Conservation (phyloP, 2,329 filamentous ascomycete species). For the Akanthomyces muscarius region DNA sequence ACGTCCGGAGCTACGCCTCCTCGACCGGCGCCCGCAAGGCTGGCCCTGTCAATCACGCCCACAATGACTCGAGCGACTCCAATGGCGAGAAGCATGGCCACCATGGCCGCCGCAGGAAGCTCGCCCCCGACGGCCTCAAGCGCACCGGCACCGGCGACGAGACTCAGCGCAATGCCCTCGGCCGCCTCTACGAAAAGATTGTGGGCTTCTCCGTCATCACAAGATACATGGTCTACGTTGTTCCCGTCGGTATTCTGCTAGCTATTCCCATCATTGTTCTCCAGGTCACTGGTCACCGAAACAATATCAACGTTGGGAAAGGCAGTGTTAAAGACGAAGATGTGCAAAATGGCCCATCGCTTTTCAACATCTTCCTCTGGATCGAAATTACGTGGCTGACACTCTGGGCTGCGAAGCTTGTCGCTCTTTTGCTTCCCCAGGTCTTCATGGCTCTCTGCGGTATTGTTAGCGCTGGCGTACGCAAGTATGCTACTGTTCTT, state of each 20-base stretch:
- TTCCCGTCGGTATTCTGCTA: conserved; percentile 59
- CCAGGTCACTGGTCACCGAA: conserved; percentile 37
- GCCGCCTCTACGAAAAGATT: conserved; percentile 61
- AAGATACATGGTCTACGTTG: conserved; percentile 64
- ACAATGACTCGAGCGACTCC: conserved; percentile 31
- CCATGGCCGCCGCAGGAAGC: conserved; percentile 48
- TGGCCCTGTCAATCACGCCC: conserved; percentile 33
- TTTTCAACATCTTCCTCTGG: conserved; percentile 64
- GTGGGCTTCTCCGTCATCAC: conserved; percentile 60
- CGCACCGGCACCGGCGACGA: conserved; percentile 49
- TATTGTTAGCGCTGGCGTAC: conserved; percentile 64
- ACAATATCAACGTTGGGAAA: conserved; percentile 36
- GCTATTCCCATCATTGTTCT: conserved; percentile 59
- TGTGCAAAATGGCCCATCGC: conserved; percentile 38
- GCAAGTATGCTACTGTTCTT: conserved; percentile 66
- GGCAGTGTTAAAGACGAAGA: conserved; percentile 21
- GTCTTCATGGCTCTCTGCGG: conserved; percentile 67
- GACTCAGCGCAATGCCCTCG: conserved; percentile 59
- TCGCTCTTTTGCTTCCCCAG: conserved; percentile 56
- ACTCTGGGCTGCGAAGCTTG: conserved; percentile 63
- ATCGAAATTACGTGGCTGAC: conserved; percentile 64
- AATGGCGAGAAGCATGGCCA: conserved; percentile 43
- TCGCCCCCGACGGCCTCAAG: conserved; percentile 35
- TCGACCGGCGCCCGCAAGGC: conserved; percentile 50
- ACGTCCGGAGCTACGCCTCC: conserved; percentile 52